Conservation (phyloP, 2,329 filamentous ascomycete genomes). For the Curvularia lunata region DNA sequence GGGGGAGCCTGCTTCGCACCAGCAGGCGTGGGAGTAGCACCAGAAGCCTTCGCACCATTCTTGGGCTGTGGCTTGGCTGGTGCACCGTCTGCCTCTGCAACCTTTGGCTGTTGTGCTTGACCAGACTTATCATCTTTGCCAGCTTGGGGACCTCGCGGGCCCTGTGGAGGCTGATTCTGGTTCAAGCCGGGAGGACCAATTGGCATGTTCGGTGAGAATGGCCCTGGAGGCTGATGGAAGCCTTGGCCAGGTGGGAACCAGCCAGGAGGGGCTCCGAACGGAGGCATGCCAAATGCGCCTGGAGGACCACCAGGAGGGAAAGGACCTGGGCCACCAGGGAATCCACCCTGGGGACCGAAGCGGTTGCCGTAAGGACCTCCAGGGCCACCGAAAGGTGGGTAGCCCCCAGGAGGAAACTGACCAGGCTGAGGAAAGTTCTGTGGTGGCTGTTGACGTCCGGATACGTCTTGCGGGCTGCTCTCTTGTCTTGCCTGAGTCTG, state of each 20-base stretch:
- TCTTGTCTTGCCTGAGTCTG: conserved; percentile 37
- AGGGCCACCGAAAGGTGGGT: conserved; percentile 47
- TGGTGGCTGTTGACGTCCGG: conserved; percentile 47
- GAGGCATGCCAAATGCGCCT: conserved; percentile 70
- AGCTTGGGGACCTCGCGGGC: conserved; percentile 44
- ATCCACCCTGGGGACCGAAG: conserved; percentile 56
- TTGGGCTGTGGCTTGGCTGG: conserved; percentile 62
- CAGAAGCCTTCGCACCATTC: conserved; percentile 51
- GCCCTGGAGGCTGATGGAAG: conserved; percentile 72
- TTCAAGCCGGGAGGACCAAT: conserved; percentile 62
- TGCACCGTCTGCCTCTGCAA: conserved; percentile 55
- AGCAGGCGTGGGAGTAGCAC: conserved; percentile 44
- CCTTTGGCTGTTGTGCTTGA: conserved; percentile 35
- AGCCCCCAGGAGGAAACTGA: conserved; percentile 51
- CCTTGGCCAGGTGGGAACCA: conserved; percentile 82
- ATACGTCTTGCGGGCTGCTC: conserved; percentile 29
- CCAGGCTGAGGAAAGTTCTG: conserved; percentile 50
- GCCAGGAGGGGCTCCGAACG: conserved; percentile 73
- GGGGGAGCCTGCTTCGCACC: conserved; percentile 61
- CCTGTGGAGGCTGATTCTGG: conserved; percentile 49
- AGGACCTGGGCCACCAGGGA: conserved; percentile 51
- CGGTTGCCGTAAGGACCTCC: conserved; percentile 49
- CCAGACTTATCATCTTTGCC: conserved; percentile 39
- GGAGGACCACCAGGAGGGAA: conserved; percentile 55
- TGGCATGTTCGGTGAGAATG: conserved; percentile 66